phyloP scores from a whole-genome alignment of 768 basidiomycete species.

The Serendipita vermifera region DNA sequence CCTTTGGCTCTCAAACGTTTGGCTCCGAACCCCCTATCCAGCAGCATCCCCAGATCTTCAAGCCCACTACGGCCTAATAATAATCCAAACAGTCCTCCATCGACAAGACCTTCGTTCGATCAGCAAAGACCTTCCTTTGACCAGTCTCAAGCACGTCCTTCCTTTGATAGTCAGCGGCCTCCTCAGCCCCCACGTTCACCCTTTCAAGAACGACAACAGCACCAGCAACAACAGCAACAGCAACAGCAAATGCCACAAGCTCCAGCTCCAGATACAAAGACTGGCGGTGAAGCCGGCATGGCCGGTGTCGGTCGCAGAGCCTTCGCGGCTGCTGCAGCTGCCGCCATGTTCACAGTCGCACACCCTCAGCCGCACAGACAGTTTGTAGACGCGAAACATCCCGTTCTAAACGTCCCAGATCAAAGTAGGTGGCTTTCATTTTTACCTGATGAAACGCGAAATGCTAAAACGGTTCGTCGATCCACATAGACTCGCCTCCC shows the following conservation, averaged over 20 bases:
- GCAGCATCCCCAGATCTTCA: neutral
- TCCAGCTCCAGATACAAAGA: conserved; percentile 14
- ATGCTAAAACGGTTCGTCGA: no score
- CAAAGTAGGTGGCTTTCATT: neutral
- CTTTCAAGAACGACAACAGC: neutral
- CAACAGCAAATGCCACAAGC: neutral
- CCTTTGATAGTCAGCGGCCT: conserved; percentile 3
- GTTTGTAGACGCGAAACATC: neutral
- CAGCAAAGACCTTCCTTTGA: neutral
- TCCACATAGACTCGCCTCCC: no score
- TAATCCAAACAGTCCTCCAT: no score
- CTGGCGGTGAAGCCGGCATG: conserved; percentile 26
- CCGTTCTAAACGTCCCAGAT: neutral
- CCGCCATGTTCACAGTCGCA: conserved; percentile 14
- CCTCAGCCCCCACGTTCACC: conserved; percentile 4
- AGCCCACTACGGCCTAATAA: neutral
- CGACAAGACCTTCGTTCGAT: neutral
- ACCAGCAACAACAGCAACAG: neutral
- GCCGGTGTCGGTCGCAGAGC: conserved; percentile 29
- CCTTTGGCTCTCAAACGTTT: neutral
- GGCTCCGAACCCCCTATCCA: neutral
- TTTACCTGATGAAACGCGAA: no score
- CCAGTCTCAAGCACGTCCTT: neutral
- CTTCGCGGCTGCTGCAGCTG: conserved; percentile 25
- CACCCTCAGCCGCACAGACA: neutral